Evolutionary conservation across 805 yeast species (phyloP).

Genomic region (Ogataea methanolica): DNA sequence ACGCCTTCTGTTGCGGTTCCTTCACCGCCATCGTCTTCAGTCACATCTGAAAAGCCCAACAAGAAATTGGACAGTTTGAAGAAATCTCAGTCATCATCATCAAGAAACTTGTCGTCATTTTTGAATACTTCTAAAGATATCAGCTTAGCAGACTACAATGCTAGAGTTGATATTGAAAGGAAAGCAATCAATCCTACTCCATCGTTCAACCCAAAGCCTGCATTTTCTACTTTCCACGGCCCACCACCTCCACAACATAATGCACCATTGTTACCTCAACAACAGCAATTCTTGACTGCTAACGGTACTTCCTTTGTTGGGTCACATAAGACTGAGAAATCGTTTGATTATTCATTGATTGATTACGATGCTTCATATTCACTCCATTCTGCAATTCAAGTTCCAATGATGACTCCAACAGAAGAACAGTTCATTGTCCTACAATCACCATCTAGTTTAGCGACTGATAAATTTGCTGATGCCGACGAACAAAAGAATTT

Average conservation of each 20-base stretch:
- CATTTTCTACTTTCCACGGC: not conserved
- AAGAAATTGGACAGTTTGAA: constrained; percentile 5
- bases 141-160: constrained; percentile 19
- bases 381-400: constrained; percentile 29
- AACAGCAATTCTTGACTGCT: not conserved
- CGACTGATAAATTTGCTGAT: constrained; percentile 26
- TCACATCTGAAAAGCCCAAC: not conserved
- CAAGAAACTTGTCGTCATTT: constrained; percentile 23
- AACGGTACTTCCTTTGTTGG: constrained; percentile 5
- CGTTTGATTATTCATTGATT: constrained; percentile 21
- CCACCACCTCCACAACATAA: not conserved
- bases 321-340: constrained; percentile 20
- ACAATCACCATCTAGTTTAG: constrained; percentile 1
- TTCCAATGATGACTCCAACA: constrained; percentile 23
- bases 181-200: not conserved
- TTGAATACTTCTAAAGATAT: constrained; percentile 12
- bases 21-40: not conserved
- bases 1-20: not conserved
- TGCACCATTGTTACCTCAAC: constrained; percentile 2
- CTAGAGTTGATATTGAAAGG: not conserved
- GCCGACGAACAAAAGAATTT: constrained; percentile 17
- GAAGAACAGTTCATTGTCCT: constrained; percentile 14
- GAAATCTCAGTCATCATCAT: constrained; percentile 24
- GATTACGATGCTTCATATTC: constrained; percentile 27
- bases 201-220: not conserved